Base-by-base conservation (phyloP, 1,284 basidiomycete species). In the Golubevia sp. region DNA sequence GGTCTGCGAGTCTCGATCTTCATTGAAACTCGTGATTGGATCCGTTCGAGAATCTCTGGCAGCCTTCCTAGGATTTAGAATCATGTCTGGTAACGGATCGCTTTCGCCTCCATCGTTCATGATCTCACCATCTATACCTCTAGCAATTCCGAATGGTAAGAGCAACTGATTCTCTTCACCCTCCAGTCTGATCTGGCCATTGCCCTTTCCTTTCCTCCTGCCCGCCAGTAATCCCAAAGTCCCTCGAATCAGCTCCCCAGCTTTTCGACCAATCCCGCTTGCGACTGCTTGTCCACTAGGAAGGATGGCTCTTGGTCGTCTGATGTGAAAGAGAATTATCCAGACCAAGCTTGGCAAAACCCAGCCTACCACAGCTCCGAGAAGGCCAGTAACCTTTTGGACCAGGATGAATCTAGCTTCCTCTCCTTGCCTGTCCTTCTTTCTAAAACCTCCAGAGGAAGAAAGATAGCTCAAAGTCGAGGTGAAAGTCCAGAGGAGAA, bases 331-430 rank as follows among this genome's bases (percentile, higher is more conserved):
- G 21, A 80, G 38, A 15, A 80, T 69, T 56, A 77, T 66, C 79
- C 79, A 82, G n/a, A 77, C 74, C 18, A 82, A 38, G 1, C 74
- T 73, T 2, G 79, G 79, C 57, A 79, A 67, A 23, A 82, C 68
- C 30, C 78, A 79, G 4, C 78, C 79, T 1, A 77, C 79, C 7
- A 61, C 64, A 2, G 76, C 77, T 3, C 78, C 78, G 51, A 80
- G 56, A 6, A 82, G 63, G 4, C 79, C 79, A 18, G 77, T 59
- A 23, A 73, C 59, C 60, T 82, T 77, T 25, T 71, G 48, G 0
- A 71, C 70, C 1, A 74, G 73, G 4, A 73, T 67, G 49, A 82
- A 82, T 2, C 78, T 64, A 1, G 72, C 71, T 57, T 79, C 77
- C 24, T 77, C 75, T 11, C 74, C 76, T 26, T 11, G 15, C 25